These are phyloP conservation scores for Lentinula boryana DNA, from an alignment of 768 basidiomycete genomes.

Conservation along the genomic window DNA sequence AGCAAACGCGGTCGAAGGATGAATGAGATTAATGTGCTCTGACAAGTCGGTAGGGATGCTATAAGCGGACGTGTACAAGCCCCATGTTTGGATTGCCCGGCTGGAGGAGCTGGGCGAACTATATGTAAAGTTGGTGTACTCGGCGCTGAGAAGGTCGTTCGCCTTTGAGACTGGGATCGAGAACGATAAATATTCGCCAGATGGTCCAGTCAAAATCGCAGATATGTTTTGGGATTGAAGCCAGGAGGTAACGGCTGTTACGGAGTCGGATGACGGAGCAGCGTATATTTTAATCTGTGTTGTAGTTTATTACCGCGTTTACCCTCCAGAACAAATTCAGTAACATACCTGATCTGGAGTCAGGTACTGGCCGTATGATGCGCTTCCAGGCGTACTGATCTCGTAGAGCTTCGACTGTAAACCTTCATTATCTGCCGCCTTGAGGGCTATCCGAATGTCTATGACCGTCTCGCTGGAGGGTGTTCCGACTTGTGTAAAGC, in stretches of 20 bases:
- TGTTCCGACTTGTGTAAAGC: conserved; percentile 4
- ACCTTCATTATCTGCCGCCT: conserved; percentile 18
- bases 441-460: conserved; percentile 25
- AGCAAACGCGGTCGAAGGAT: conserved; percentile 18
- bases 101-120: conserved; percentile 14
- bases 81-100: conserved; percentile 14
- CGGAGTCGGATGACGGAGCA: conserved; percentile 9
- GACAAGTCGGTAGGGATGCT: conserved; percentile 17
- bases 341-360: conserved; percentile 20
- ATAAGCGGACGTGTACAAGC: conserved; percentile 9
- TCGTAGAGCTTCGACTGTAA: conserved; percentile 22
- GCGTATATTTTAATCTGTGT: conserved; percentile 13
- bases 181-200: conserved; percentile 29
- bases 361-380: conserved; percentile 21
- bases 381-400: conserved; percentile 23
- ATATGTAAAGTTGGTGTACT: conserved; percentile 29
- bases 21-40: conserved; percentile 17
- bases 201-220: conserved; percentile 26
- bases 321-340: not conserved
- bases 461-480: conserved; percentile 14
- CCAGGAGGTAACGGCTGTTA: conserved; percentile 36
- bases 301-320: not conserved
- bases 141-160: conserved; percentile 26
- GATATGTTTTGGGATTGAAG: conserved; percentile 33
- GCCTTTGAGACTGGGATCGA: conserved; percentile 25